Evolutionary conservation across 2,329 filamentous ascomycete species (phyloP).

Genomic region (Fusarium sterilihyphosum): DNA sequence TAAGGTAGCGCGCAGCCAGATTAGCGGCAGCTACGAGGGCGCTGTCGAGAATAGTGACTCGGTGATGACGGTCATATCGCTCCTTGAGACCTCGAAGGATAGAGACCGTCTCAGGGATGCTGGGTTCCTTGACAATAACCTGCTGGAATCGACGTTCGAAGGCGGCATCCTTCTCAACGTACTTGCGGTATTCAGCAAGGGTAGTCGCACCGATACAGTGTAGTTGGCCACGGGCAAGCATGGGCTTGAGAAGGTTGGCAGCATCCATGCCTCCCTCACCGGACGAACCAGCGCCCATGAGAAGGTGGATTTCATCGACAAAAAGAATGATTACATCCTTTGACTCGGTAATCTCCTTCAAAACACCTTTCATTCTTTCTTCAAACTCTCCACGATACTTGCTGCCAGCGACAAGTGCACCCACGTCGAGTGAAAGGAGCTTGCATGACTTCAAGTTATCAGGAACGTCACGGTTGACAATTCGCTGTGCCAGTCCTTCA

Average conservation of each 20-base stretch:
- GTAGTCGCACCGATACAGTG: slow-evolving; percentile 99
- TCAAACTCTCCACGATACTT: slow-evolving; percentile 99
- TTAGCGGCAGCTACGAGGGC: slow-evolving; percentile 93
- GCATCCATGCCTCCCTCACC: slow-evolving; percentile 99
- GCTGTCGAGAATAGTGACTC: slow-evolving; percentile 94
- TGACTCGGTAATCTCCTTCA: slow-evolving; percentile 95
- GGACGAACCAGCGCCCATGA: slow-evolving; percentile 95
- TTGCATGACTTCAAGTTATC: slow-evolving; percentile 95
- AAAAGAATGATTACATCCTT: slow-evolving; percentile 98
- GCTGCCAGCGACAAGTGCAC: slow-evolving; percentile 93
- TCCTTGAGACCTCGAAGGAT: slow-evolving; percentile 99
- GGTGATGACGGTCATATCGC: slow-evolving; percentile 97
- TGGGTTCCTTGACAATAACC: slow-evolving; percentile 94
- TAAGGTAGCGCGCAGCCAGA: slow-evolving; percentile 92
- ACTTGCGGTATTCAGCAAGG: slow-evolving; percentile 94
- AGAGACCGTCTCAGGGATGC: slow-evolving; percentile 88
- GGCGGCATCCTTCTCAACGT: slow-evolving; percentile 97
- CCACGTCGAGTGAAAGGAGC: slow-evolving; percentile 93
- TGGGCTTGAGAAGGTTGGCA: slow-evolving; percentile 96
- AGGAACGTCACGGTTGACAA: slow-evolving; percentile 96
- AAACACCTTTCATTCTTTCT: slow-evolving; percentile 97
- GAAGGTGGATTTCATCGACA: slow-evolving; percentile 97
- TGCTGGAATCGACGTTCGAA: slow-evolving; percentile 99
- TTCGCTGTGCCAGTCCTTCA: slow-evolving; percentile 92
- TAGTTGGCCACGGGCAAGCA: slow-evolving; percentile 94